phyloP scores from a whole-genome alignment of 305 asterid species.

The Euphrasia arctica region DNA sequence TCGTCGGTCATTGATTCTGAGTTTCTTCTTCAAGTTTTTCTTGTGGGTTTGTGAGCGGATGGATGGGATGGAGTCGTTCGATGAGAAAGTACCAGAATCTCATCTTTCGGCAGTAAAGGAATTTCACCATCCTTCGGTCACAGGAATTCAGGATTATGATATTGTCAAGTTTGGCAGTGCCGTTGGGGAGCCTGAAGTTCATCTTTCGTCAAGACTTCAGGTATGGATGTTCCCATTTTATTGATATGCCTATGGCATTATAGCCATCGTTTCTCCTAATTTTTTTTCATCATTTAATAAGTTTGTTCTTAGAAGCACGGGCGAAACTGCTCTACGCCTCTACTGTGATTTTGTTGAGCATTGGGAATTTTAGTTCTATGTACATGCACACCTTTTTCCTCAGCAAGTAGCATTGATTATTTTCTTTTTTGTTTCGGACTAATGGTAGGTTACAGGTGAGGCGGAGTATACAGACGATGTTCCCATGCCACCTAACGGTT shows the following conservation, averaged over 20 bases:
- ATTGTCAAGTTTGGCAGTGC: slow-evolving; percentile 71
- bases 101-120: slow-evolving; percentile 73
- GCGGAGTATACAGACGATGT: slow-evolving; percentile 96
- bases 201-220: slow-evolving; percentile 89
- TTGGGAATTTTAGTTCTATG: slow-evolving; percentile 3
- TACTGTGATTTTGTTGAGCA: slow-evolving; percentile 1
- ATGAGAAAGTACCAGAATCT: slow-evolving; percentile 54
- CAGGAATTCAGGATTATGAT: slow-evolving; percentile 71
- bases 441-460: slow-evolving; percentile 87
- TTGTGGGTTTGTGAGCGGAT: slow-evolving; percentile 84
- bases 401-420: slow-evolving; percentile 24
- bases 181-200: slow-evolving; percentile 89
- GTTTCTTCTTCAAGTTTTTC: slow-evolving; percentile 91
- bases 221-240: slow-evolving; percentile 33
- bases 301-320: too few relatives aligned
- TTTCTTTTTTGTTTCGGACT: slow-evolving; percentile 3
- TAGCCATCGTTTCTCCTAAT: background rate
- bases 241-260: background rate
- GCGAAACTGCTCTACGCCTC: background rate
- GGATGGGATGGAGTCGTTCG: slow-evolving; percentile 51
- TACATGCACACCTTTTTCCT: background rate
- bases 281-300: slow-evolving; percentile 2
- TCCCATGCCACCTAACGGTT: slow-evolving; percentile 79
- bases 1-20: slow-evolving; percentile 65
- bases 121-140: slow-evolving; percentile 54